Conservation (phyloP, 768 basidiomycete genomes). For the Boletus insuetus region DNA sequence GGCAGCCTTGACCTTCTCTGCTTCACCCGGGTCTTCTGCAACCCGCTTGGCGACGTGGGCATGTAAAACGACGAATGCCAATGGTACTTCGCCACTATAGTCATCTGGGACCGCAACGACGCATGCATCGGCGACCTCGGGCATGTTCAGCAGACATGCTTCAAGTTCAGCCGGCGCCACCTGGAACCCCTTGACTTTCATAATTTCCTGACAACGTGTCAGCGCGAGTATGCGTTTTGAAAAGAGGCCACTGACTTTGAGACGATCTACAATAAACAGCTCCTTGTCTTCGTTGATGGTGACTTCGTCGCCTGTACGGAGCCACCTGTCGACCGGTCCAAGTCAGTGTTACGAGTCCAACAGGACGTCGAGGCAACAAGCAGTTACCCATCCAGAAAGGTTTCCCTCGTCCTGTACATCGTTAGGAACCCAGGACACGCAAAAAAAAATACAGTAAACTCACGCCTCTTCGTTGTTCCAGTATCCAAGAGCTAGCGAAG, state of each 20-base stretch:
- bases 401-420: constrained; percentile 55
- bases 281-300: constrained; percentile 52
- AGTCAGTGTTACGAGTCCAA: not conserved
- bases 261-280: constrained; percentile 58
- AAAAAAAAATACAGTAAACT: constrained; percentile 20
- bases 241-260: constrained; percentile 44
- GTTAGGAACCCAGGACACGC: not conserved
- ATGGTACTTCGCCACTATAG: constrained; percentile 67
- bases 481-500: constrained; percentile 43
- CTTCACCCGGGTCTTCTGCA: constrained; percentile 26
- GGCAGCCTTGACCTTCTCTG: constrained; percentile 39
- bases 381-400: constrained; percentile 62
- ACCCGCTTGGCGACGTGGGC: constrained; percentile 38
- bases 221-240: not conserved
- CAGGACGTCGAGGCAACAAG: not conserved
- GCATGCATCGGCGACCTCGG: constrained; percentile 58
- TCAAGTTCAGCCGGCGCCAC: constrained; percentile 75
- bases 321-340: constrained; percentile 45
- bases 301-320: constrained; percentile 67
- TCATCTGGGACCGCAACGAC: constrained; percentile 68
- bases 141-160: constrained; percentile 58
- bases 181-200: constrained; percentile 72
- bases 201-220: constrained; percentile 46
- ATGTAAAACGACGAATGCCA: constrained; percentile 63
- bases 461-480: constrained; percentile 60